phyloP scores from a whole-genome alignment of 352 stramenopile species.

The Phytophthora palmivora region DNA sequence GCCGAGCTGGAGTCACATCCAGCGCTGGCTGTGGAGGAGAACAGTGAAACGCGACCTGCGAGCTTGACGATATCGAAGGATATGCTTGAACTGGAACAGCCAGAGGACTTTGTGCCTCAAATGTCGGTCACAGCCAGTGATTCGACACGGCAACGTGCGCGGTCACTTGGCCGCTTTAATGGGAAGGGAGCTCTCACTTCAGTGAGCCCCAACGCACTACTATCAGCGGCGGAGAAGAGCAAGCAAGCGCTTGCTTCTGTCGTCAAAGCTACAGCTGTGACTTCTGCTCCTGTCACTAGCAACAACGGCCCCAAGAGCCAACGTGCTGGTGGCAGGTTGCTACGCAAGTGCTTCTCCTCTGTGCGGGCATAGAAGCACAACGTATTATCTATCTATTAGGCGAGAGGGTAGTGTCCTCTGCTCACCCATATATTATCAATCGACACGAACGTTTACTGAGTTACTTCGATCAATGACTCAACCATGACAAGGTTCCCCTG shows the following conservation, averaged over 20 bases:
- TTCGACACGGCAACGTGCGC: constrained; percentile 20
- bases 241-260: constrained; percentile 32
- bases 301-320: constrained; percentile 25
- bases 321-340: constrained; percentile 24
- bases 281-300: constrained; percentile 11
- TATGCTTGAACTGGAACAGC: constrained; percentile 3
- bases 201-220: constrained; percentile 25
- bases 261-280: constrained; percentile 18
- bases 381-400: constrained; percentile 42
- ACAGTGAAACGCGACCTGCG: constrained; percentile 14
- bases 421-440: constrained; percentile 23
- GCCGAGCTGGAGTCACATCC: constrained; percentile 49
- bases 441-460: constrained; percentile 7
- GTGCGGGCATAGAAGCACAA: constrained; percentile 23
- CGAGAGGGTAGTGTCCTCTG: constrained; percentile 2
- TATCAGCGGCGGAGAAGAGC: constrained; percentile 31
- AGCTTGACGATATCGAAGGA: constrained; percentile 1
- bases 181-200: constrained; percentile 33
- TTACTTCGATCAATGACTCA: constrained; percentile 3
- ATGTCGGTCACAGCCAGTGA: constrained; percentile 12
- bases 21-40: constrained; percentile 31
- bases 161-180: constrained; percentile 34
- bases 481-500: too few species aligned
- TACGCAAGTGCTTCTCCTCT: constrained; percentile 39
- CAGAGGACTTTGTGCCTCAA: constrained; percentile 5